Conservation (phyloP, 2,329 filamentous ascomycete species). For the Trichoderma sp. region DNA sequence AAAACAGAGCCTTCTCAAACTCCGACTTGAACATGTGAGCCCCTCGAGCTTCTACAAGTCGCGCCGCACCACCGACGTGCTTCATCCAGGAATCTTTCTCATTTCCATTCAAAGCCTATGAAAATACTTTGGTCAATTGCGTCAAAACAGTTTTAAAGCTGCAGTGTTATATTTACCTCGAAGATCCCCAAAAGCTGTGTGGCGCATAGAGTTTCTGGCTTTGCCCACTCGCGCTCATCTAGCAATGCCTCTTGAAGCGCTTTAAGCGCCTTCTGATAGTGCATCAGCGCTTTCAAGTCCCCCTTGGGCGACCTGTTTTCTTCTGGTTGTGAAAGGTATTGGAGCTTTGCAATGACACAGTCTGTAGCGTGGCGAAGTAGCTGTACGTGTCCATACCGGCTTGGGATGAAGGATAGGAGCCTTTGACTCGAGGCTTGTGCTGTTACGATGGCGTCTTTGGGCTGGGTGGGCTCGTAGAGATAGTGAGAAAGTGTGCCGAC, state of each 20-base stretch:
- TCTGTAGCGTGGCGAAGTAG: constrained; percentile 20
- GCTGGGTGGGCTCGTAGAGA: constrained; percentile 13
- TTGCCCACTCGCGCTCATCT: constrained; percentile 14
- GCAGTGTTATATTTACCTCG: neutral
- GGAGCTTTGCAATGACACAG: constrained; percentile 19
- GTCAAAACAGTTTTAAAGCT: too few relatives aligned
- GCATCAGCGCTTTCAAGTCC: constrained; percentile 9
- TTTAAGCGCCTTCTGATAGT: constrained; percentile 21
- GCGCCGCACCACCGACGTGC: constrained; percentile 12
- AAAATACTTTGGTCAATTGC: neutral
- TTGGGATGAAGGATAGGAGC: constrained; percentile 18
- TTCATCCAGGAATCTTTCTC: constrained; percentile 17
- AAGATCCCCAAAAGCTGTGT: constrained; percentile 10
- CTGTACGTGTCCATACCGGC: constrained; percentile 10
- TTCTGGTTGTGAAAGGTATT: constrained; percentile 5
- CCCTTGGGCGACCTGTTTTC: constrained; percentile 8
- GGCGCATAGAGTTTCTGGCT: constrained; percentile 11
- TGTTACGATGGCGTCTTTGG: constrained; percentile 3
- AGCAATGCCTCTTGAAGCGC: constrained; percentile 12
- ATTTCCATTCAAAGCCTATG: constrained; percentile 7
- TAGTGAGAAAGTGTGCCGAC: constrained; percentile 17
- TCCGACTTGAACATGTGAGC: constrained; percentile 21
- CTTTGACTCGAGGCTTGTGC: constrained; percentile 17
- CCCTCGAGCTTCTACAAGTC: constrained; percentile 20
- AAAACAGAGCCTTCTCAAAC: constrained; percentile 18